Evolutionary conservation across 495 filamentous ascomycete genomes (phyloP).

Genomic region (Podospora didyma): DNA sequence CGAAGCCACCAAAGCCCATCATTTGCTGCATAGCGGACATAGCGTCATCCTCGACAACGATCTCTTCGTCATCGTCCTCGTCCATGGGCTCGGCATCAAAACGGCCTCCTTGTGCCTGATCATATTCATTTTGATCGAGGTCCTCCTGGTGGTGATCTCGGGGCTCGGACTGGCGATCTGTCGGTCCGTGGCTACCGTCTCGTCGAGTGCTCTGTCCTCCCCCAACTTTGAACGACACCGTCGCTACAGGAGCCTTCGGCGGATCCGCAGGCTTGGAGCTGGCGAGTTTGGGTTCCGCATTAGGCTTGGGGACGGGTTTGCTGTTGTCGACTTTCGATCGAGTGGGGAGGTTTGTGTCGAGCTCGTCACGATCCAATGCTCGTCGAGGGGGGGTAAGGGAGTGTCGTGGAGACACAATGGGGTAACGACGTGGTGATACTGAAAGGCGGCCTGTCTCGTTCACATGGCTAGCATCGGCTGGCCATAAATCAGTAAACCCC

Average conservation of each 20-base stretch:
- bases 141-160: neutral
- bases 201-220: slow-evolving; percentile 30
- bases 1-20: slow-evolving; percentile 87
- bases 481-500: neutral
- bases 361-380: slow-evolving; percentile 12
- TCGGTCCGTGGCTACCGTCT: slow-evolving; percentile 33
- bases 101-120: slow-evolving; percentile 9
- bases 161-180: slow-evolving; percentile 2
- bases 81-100: slow-evolving; percentile 43
- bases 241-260: slow-evolving; percentile 10
- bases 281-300: no score
- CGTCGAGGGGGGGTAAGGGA: slow-evolving; percentile 14
- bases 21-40: slow-evolving; percentile 71
- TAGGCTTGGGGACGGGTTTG: slow-evolving; percentile 24
- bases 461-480: slow-evolving; percentile 25
- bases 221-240: slow-evolving; percentile 36
- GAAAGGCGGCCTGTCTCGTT: slow-evolving; percentile 15
- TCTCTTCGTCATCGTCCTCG: slow-evolving; percentile 42
- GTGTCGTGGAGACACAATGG: slow-evolving; percentile 26
- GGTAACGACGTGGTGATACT: slow-evolving; percentile 11
- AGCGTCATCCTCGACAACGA: slow-evolving; percentile 59
- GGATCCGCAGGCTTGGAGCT: slow-evolving; percentile 38
- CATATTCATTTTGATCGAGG: slow-evolving; percentile 14
- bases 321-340: slow-evolving; percentile 13
- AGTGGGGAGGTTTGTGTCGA: slow-evolving; percentile 15